Percentiles rank a stretch among this genome's conserved stretches.
Evolutionary conservation across 1,284 basidiomycete species (phyloP).

Genomic region (Golubevia pallescens): DNA sequence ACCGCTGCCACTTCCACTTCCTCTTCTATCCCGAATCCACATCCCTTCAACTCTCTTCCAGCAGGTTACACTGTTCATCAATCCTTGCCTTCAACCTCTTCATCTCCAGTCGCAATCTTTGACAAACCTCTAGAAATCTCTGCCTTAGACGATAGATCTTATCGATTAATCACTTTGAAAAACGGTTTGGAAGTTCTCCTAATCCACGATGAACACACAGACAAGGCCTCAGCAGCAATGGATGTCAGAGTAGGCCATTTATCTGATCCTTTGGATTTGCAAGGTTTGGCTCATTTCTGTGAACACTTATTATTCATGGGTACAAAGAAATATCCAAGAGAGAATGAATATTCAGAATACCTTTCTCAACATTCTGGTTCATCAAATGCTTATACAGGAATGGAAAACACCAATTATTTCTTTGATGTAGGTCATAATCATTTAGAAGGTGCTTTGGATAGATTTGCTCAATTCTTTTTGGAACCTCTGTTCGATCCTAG

Average conservation of each 20-base stretch:
- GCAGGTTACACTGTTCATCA: no score
- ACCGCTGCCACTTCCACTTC: no score
- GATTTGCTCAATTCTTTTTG: constrained; percentile 93
- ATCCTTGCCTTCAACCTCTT: no score
- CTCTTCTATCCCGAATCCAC: no score
- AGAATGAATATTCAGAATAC: constrained; percentile 70
- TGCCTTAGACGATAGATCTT: constrained; percentile 33
- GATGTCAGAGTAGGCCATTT: constrained; percentile 95
- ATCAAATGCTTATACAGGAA: constrained; percentile 93
- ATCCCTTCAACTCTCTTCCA: no score
- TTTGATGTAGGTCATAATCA: constrained; percentile 90
- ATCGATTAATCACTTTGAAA: constrained; percentile 76
- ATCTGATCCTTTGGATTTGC: constrained; percentile 74
- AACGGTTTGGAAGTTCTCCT: constrained; percentile 88
- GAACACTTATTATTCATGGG: constrained; percentile 66
- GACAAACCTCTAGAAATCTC: constrained; percentile 28
- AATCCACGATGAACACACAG: constrained; percentile 83
- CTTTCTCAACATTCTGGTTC: constrained; percentile 87
- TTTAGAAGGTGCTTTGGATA: constrained; percentile 81
- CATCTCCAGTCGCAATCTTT: background rate
- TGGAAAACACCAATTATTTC: constrained; percentile 90
- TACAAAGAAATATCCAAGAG: constrained; percentile 45
- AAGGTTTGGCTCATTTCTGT: constrained; percentile 66
- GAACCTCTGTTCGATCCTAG: constrained; percentile 87
- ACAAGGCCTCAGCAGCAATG: constrained; percentile 93